Evolutionary conservation across 1,139 yeast genomes (phyloP), one percentile per base, ranked within the genome.

Genomic region (Martiniozyma asiatica): DNA sequence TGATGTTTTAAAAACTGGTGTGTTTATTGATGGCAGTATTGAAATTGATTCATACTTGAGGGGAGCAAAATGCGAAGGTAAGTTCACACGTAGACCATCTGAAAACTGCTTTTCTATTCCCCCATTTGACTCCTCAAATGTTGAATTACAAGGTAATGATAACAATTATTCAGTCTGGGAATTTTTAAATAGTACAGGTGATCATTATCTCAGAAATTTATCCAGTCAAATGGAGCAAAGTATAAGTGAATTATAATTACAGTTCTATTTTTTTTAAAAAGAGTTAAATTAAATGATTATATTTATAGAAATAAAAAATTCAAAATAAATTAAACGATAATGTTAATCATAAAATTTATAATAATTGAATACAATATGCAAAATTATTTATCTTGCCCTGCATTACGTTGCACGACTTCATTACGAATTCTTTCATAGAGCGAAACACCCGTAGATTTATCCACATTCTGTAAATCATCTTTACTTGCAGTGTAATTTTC

Each of bases 121-220:
- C 5, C 13, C 14, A n/a, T 18, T 18, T 6, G 22, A 27, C 8
- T 11, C 12, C 8, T 22, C 12, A 11, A 25, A 21, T 8, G 21
- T 14, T 11, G 19, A 29, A 15, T 16, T 15, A 5, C 13, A 19
- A 14, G 9, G 8, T 11, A 10, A 9, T 11, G 26, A 26, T 16
- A 26, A 20, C 16, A 14, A 29, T 15, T 33, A 36, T 23, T 25
- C 34, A 3, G 23, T 45, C 10, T 44, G 48, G 50, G 44, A 44
- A 22, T 43, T 46, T 26, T 31, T 46, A 17, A 41, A 44, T 19
- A 35, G 31, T 26, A 42, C 47, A 4, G 48, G 47, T 9, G 49
- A 45, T 25, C 36, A 35, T 18, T 44, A 40, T 25, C 24, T 46
- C 8, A 32, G 45, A 14, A 42, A 41, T 24, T 34, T 45, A 7